Conservation (phyloP, 495 filamentous ascomycete genomes). For the Poronia punctata region DNA sequence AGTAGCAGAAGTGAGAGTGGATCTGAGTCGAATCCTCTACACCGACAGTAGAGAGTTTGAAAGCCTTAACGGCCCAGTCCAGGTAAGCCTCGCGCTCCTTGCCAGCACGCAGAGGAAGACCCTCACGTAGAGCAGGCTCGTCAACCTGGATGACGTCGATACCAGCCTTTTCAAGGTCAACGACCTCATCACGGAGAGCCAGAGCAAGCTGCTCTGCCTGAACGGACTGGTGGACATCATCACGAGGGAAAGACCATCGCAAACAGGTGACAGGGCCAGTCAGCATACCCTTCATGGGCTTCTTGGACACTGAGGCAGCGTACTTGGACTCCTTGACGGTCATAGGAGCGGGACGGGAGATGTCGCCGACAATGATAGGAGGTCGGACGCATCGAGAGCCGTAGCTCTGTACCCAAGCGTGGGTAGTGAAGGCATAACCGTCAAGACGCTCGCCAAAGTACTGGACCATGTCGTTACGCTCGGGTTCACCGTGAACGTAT, state of each 20-base stretch:
- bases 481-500: slow-evolving; percentile 95
- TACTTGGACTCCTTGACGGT: slow-evolving; percentile 99
- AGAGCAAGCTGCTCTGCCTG: slow-evolving; percentile 98
- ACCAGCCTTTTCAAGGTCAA: slow-evolving; percentile 93
- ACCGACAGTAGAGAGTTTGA: slow-evolving; percentile 87
- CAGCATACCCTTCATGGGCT: slow-evolving; percentile 99
- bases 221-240: slow-evolving; percentile 96
- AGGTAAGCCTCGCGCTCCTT: slow-evolving; percentile 92
- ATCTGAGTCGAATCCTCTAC: slow-evolving; percentile 94
- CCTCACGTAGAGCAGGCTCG: slow-evolving; percentile 97
- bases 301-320: slow-evolving; percentile 88
- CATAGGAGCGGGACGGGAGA: slow-evolving; percentile 93
- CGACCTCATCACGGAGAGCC: slow-evolving; percentile 94
- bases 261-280: slow-evolving; percentile 98
- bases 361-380: slow-evolving; percentile 96
- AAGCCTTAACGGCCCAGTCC: slow-evolving; percentile 91
- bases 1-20: slow-evolving; percentile 99
- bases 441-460: slow-evolving; percentile 97
- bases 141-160: slow-evolving; percentile 98
- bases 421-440: slow-evolving; percentile 97
- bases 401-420: slow-evolving; percentile 97
- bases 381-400: slow-evolving; percentile 96
- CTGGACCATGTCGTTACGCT: slow-evolving; percentile 99
- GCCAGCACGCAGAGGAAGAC: slow-evolving; percentile 90
- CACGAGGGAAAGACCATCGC: slow-evolving; percentile 98